These are phyloP conservation scores for Aspergillus carlsbadensis DNA, from an alignment of 495 filamentous ascomycete species.

Conservation along the genomic window DNA sequence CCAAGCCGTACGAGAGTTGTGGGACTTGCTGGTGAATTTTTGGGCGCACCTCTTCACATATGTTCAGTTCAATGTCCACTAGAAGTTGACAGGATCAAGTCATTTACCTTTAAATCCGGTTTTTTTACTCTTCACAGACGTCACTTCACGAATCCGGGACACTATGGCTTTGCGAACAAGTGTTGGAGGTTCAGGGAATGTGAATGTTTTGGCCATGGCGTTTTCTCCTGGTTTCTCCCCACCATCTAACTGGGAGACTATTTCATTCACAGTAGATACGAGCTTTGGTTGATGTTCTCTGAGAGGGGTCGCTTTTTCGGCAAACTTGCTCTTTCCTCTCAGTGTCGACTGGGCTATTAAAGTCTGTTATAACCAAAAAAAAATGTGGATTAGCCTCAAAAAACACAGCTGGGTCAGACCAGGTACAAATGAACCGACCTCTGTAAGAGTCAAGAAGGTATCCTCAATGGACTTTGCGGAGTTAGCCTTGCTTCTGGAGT, in stretches of 20 bases:
- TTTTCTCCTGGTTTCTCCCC: not conserved
- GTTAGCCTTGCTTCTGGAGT: not conserved
- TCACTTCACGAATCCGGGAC: constrained; percentile 16
- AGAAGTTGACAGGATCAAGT: no score
- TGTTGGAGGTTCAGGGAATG: not conserved
- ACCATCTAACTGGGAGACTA: not conserved
- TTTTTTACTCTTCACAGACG: not conserved
- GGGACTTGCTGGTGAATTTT: constrained; percentile 61
- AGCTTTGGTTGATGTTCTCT: no score
- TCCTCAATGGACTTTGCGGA: not conserved
- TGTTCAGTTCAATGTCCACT: not conserved
- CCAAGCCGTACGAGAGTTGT: constrained; percentile 71
- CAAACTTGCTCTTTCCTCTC: not conserved
- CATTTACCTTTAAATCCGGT: no score
- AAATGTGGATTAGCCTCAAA: no score
- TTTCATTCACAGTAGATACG: no score
- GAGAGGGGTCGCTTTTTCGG: no score
- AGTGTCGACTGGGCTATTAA: not conserved
- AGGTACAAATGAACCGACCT: not conserved
- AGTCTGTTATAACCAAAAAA: not conserved
- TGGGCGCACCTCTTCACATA: constrained; percentile 46
- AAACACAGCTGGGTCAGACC: no score
- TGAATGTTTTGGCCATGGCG: not conserved
- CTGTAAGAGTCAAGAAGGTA: not conserved
- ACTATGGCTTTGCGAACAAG: constrained; percentile 11